These are phyloP conservation scores for Paramecium biaurelia DNA, from an alignment of 73 alveolate genomes.

Conservation along the genomic window DNA sequence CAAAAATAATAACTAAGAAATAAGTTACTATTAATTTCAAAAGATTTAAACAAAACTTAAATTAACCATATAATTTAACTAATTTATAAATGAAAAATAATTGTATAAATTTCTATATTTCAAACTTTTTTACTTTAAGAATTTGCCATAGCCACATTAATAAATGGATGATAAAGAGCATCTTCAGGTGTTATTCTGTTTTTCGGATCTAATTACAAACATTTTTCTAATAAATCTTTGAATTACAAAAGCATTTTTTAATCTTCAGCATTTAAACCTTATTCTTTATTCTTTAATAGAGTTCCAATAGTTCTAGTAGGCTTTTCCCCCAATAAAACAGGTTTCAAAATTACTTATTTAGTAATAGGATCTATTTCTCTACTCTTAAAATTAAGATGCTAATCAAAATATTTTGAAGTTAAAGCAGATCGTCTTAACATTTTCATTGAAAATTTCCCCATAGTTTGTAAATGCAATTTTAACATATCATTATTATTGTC, in stretches of 20 bases:
- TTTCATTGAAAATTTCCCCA: conserved; percentile 77
- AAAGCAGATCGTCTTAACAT: conserved; percentile 67
- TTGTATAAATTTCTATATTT: not conserved
- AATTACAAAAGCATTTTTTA: conserved; percentile 63
- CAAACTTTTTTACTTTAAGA: not conserved
- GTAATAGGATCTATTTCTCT: conserved; percentile 72
- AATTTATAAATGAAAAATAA: not conserved
- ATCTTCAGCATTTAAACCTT: conserved; percentile 61
- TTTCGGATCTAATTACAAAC: conserved; percentile 79
- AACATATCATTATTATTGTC: conserved; percentile 84
- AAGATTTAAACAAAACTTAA: not conserved
- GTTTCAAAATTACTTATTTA: conserved; percentile 61
- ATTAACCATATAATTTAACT: not conserved
- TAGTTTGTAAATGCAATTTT: conserved; percentile 70
- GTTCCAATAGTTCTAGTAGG: conserved; percentile 44
- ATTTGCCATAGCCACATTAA: conserved; percentile 35
- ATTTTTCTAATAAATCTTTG: conserved; percentile 82
- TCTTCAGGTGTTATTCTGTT: conserved; percentile 87
- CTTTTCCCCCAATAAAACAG: conserved; percentile 62
- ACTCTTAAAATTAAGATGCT: conserved; percentile 56
- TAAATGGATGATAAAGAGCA: conserved; percentile 87
- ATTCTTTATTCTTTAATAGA: conserved; percentile 19
- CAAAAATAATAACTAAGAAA: not conserved
- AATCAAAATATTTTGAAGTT: conserved; percentile 68
- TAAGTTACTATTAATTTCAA: not conserved